Percentiles rank a stretch among this genome's conserved stretches.
These are phyloP conservation scores for Curvularia sp. DNA, from an alignment of 2,329 filamentous ascomycete genomes.

Conservation along the genomic window DNA sequence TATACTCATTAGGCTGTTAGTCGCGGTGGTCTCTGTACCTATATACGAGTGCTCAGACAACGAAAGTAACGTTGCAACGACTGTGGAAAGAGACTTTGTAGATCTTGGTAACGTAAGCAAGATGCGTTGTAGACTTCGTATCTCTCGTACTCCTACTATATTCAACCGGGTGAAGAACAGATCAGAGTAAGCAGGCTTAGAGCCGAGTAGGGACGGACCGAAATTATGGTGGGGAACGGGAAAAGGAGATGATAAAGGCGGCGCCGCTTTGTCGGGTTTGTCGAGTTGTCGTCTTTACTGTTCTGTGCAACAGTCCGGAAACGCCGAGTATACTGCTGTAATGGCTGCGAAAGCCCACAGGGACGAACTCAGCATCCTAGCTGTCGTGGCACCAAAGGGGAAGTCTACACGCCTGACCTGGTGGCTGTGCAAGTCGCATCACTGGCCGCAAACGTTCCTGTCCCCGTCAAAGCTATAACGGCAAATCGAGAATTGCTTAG, in stretches of 20 bases:
- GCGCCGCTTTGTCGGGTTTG: not conserved
- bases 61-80: not conserved
- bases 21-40: not conserved
- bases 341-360: constrained; percentile 2
- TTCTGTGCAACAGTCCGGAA: not conserved
- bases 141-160: not conserved
- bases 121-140: not conserved
- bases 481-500: not conserved
- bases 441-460: constrained; percentile 1
- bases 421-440: constrained; percentile 4
- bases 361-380: constrained; percentile 3
- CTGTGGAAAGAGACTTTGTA: constrained; percentile 4
- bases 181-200: not conserved
- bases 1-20: not conserved
- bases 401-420: constrained; percentile 1
- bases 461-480: not conserved
- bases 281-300: not conserved
- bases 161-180: not conserved
- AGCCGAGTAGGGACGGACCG: not conserved
- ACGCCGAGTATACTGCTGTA: not conserved
- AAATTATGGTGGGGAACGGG: not conserved
- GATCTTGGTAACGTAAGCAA: constrained; percentile 5
- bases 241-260: not conserved
- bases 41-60: not conserved
- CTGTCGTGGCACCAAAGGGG: constrained; percentile 2